Base-by-base conservation (phyloP, 164 flowering plant genomes). In the Taxillus chinensis region DNA sequence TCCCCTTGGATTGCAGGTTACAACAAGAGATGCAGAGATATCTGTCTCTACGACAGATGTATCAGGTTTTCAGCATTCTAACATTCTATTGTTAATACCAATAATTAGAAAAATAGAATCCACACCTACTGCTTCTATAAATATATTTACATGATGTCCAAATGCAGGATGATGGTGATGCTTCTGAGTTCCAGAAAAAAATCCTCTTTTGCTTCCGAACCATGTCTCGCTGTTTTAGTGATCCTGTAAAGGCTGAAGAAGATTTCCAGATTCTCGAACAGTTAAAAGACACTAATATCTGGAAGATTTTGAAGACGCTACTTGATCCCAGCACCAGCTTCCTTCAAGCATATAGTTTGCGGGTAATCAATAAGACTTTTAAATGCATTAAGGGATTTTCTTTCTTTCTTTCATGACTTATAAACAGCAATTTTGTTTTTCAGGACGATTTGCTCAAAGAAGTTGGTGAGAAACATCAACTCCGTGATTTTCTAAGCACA, bases 11-110 rank as follows among this genome's bases (percentile, higher is more conserved):
- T 79, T 82, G 79, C 84, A 93, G 99, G 89, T 83, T 93, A 72
- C 99, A 89, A 67, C 95, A 80, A 71, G 99, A 93, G 78, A 82
- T 93, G 97, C 91, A 80, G 82, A 84, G 71, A 71, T 93, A 89
- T 77, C 76, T 93, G 57, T 81, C 97, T 57, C 80, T 90, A 50
- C 85, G 83, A 77, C 86, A 83, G 74, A 76, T 69, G 73, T 64
- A 78, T 69, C 87, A 89, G 99, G 99, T 93, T 73, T 64, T 76
- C 48, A 62, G 45, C 42, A 46, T 55, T 39, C 38, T 6, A 58
- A 59, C 48, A 13, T 48, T 40, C 8, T 37, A 42, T 7, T 38
- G 8, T 40, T 65, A 8, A 15, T 63, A 9, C 41, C 8, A 14
- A 53, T 6, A 53, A 53, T 53, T 53, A 2, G 38, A 10, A 50